Evolutionary conservation across 345 rosid genomes (phyloP).

Genomic region (Aethionema arabicum): DNA sequence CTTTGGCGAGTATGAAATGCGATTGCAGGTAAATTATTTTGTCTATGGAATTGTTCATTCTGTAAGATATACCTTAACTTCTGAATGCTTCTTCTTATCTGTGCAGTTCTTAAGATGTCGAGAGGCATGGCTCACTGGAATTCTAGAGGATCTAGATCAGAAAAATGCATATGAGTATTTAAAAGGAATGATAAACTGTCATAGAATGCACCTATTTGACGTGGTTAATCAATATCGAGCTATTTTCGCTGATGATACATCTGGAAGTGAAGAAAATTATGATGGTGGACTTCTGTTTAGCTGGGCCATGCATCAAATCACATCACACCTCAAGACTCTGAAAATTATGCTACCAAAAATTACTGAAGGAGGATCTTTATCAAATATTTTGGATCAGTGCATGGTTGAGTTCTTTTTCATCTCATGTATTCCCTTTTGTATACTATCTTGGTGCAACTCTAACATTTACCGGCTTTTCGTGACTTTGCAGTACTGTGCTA

Average conservation of each 20-base stretch:
- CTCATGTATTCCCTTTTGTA: conserved; percentile 8
- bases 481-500: conserved; percentile 73
- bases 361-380: conserved; percentile 91
- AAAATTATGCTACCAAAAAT: conserved; percentile 93
- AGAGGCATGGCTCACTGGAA: conserved; percentile 97
- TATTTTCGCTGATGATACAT: conserved; percentile 93
- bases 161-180: conserved; percentile 84
- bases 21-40: conserved; percentile 64
- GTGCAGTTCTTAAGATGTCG: conserved; percentile 92
- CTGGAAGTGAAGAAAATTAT: conserved; percentile 90
- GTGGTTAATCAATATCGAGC: conserved; percentile 97
- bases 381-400: conserved; percentile 94
- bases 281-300: conserved; percentile 95
- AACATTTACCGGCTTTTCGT: conserved; percentile 27
- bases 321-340: conserved; percentile 90
- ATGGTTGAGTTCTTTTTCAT: conserved; percentile 53
- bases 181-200: conserved; percentile 89
- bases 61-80: conserved; percentile 18
- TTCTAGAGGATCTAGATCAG: conserved; percentile 94
- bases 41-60: conserved; percentile 3
- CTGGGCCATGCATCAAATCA: conserved; percentile 99
- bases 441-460: conserved; percentile 9
- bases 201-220: conserved; percentile 86
- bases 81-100: conserved; percentile 34
- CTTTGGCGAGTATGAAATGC: conserved; percentile 92